Percentiles rank a stretch among this genome's conserved stretches.
Conservation (phyloP, 257 asterid genomes). For the Fraxinus quadrangulata region DNA sequence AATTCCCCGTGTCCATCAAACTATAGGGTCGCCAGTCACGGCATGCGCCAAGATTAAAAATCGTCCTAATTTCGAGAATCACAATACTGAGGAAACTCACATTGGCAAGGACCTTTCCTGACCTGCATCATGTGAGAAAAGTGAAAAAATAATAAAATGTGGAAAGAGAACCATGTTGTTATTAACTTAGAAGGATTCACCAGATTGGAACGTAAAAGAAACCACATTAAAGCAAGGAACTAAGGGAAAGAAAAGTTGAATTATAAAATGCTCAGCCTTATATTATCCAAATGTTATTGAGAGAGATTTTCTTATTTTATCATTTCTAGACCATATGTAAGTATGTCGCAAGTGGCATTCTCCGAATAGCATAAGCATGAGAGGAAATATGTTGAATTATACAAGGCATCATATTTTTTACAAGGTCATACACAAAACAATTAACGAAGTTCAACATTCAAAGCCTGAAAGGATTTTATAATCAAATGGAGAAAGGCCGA, state of each 20-base stretch:
- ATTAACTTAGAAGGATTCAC: neutral
- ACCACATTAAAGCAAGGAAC: neutral
- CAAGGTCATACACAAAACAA: neutral
- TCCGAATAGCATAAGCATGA: neutral
- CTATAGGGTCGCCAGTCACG: neutral
- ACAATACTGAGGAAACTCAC: constrained; percentile 70
- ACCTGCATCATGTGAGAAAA: constrained; percentile 50
- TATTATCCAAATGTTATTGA: neutral
- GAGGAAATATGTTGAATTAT: neutral
- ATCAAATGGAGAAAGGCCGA: neutral
- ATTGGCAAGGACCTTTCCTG: constrained; percentile 62
- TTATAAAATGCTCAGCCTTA: neutral
- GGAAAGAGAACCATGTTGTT: neutral
- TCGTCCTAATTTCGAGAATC: constrained; percentile 63
- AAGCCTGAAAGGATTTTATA: too few species aligned
- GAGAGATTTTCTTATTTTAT: neutral
- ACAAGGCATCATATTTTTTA: neutral
- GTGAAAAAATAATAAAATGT: neutral
- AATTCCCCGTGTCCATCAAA: too few species aligned
- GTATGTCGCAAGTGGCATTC: neutral
- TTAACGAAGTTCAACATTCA: neutral
- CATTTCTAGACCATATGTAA: neutral
- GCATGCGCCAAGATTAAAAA: neutral
- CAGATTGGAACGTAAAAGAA: too few species aligned
- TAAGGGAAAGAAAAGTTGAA: neutral